Base-by-base conservation (phyloP, 192 early-diverging fungal species). In the Geranomyces variabilis region DNA sequence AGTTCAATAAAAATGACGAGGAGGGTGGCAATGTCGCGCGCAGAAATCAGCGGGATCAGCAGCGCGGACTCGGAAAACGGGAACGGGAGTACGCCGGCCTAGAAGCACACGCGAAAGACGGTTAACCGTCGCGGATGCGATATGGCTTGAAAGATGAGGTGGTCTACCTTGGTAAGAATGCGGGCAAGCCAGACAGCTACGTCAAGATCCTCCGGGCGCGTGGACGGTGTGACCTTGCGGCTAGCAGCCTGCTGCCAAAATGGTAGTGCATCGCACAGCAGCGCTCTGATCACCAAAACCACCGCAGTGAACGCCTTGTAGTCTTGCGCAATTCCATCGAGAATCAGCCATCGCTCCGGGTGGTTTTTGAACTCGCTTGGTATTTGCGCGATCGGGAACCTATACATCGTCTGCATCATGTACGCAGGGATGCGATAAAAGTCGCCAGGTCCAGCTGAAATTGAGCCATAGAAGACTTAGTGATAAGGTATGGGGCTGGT, bases 271-370 rank as follows among this genome's bases (percentile, higher is more conserved):
- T 53, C 51, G 51, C n/a, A n/a, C 19, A 53, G 4, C n/a, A 53
- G 51, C n/a, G 51, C 51, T n/a, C 51, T 3, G n/a, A 53, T 3
- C 19, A 53, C 24, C 6, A 8, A 53, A 53, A 53, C 7, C 7
- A 53, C 51, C 4, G 24, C 24, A 3, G 51, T 53, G 24, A 53
- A 53, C 4, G 51, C 51, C 4, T 26, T n/a, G 51, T 53, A 53
- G 19, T 53, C 51, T 53, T 53, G 51, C 51, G 51, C 51, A 17
- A 53, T 53, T 15, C n/a, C 51, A 53, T 53, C 51, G 7, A 53
- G 24, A 26, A 53, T 53, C 19, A 26, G n/a, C 51, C 51, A 53
- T 15, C 51, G 51, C n/a, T 53, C 51, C 19, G 51, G 51, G 51
- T 17, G 3, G 2, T 53, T 53, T 7, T 26, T 53, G 15, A 53